phyloP scores from a whole-genome alignment of 306 rosid genomes.

The Prunus dulcis region DNA sequence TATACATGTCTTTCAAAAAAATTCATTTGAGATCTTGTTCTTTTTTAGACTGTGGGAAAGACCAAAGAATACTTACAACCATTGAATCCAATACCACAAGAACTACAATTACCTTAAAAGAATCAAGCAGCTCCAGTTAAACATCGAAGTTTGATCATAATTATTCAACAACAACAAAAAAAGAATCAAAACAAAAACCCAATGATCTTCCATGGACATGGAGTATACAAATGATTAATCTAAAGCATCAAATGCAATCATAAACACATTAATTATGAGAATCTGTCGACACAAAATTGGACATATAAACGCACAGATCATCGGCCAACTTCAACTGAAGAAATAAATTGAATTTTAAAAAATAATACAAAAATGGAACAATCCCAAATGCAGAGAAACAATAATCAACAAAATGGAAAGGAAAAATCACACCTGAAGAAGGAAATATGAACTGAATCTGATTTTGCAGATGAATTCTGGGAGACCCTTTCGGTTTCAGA shows the following conservation, averaged over 20 bases:
- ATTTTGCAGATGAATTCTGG: conserved; percentile 23
- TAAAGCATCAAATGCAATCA: neutral
- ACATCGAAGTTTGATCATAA: neutral
- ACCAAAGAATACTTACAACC: neutral
- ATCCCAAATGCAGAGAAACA: neutral
- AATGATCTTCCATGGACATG: neutral
- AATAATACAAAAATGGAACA: neutral
- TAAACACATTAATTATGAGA: neutral
- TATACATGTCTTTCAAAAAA: neutral
- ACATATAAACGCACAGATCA: conserved; percentile 4
- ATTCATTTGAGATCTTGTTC: neutral
- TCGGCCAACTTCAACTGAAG: neutral
- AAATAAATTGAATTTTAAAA: neutral
- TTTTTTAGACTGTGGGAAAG: neutral
- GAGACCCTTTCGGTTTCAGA: conserved; percentile 37
- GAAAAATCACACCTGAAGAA: conserved; percentile 51
- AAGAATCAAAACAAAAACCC: neutral
- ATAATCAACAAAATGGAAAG: neutral
- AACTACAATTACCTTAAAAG: neutral
- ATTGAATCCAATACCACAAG: neutral
- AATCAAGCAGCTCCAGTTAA: conserved; percentile 5
- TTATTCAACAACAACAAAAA: neutral
- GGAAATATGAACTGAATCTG: conserved; percentile 50
- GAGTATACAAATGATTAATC: neutral
- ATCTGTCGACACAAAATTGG: neutral